A percentile compares a stretch with the other conserved stretches of the same genome.
These are phyloP conservation scores for Yarrowia deformans DNA, from an alignment of 805 yeast species.

Conservation along the genomic window DNA sequence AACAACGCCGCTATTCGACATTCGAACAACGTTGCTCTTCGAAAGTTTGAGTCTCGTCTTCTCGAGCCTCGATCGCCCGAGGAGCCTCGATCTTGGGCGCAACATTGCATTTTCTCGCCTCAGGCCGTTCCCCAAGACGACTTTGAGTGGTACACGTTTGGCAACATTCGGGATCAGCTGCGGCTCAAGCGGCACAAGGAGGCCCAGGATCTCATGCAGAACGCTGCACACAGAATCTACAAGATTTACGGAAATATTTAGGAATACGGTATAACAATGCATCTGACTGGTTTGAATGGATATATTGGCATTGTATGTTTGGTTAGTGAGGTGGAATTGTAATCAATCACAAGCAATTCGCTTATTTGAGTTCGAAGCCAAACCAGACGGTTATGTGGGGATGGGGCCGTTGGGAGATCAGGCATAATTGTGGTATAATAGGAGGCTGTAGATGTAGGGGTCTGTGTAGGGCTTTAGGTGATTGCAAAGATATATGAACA, in stretches of 20 bases:
- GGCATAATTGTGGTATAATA: not conserved
- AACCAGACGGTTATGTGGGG: slow-evolving; percentile 12
- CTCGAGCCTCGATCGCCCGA: slow-evolving; percentile 11
- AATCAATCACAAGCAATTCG: slow-evolving; percentile 2
- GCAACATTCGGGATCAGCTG: slow-evolving; percentile 72
- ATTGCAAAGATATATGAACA: too few relatives aligned
- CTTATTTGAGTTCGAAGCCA: not conserved
- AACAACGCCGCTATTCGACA: slow-evolving; percentile 24
- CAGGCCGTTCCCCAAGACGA: slow-evolving; percentile 46
- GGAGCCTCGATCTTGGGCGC: slow-evolving; percentile 29
- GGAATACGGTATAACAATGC: slow-evolving; percentile 18
- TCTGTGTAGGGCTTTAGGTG: not conserved
- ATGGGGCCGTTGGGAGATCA: slow-evolving; percentile 5
- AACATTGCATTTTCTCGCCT: slow-evolving; percentile 25
- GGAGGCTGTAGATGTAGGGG: too few relatives aligned
- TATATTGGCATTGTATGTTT: not conserved
- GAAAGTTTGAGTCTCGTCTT: slow-evolving; percentile 41
- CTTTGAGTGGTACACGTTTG: slow-evolving; percentile 71
- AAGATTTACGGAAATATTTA: slow-evolving; percentile 36
- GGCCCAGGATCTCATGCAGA: slow-evolving; percentile 27
- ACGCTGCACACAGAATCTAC: slow-evolving; percentile 21
- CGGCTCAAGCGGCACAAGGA: slow-evolving; percentile 7
- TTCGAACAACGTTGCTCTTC: slow-evolving; percentile 6
- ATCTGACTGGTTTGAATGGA: not conserved
- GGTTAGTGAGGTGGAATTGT: too few relatives aligned